Base-by-base conservation (phyloP, 441 rosid genomes). In the Eruca vesicaria region DNA sequence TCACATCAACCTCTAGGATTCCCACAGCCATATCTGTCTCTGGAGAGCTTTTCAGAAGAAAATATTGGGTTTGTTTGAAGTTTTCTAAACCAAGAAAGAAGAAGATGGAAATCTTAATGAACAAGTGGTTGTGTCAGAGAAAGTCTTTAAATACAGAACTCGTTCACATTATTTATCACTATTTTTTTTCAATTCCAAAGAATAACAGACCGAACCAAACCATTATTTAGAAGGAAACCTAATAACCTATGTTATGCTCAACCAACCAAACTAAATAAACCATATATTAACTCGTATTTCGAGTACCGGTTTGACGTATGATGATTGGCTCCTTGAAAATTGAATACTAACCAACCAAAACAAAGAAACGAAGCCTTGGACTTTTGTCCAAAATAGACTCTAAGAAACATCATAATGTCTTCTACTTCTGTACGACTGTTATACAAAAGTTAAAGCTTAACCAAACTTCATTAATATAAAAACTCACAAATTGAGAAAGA, bases 1-100 rank as follows among this genome's bases (percentile, higher is more conserved):
- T 73, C 58, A 92, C 79, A 41, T 73, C 63, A 63, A 92, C 92
- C 85, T 94, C 97, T 81, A 94, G 67, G 38, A 86, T 66, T 66
- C 98, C 98, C 7, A 82, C 66, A 58, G 87, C 98, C 98, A 91
- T 89, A 26, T 63, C 45, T 32, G 26, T 61, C 23, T 53, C 43
- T 65, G 15, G 4, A 50, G 56, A 70, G 7, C 5, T 48, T 57
- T 57, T 7, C 0, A 0, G 9, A 21, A 12, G 1, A 0, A 50
- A 32, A 29, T 7, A 0, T 28, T 58, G 50, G 16, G 10, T 19
- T 14, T 14, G 62, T 57, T 14, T 26, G 62, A 57, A 26, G 33
- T 7, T 57, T 57, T 26, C 9, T 6, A 26, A 57, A 57, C 33
- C 33, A 57, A 75, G 7, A 18, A 60, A 5, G 26, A 66, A 36